A percentile compares a stretch with the other conserved stretches of the same genome.
These are phyloP conservation scores for Mortierella sp. DNA, from an alignment of 371 early-diverging fungal genomes.

Conservation along the genomic window DNA sequence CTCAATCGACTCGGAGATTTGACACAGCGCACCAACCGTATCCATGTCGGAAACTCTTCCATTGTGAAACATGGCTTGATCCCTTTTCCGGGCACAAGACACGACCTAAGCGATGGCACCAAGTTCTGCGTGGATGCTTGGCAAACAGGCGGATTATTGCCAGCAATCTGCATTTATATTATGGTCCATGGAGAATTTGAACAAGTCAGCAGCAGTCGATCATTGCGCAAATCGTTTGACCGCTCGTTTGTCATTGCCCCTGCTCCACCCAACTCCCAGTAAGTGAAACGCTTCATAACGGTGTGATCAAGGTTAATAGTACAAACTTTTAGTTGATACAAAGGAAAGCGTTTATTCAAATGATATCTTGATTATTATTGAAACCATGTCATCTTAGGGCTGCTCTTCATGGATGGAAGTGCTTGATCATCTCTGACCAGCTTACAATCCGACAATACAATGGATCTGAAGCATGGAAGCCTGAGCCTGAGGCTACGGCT, in stretches of 20 bases:
- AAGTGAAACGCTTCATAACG: not conserved
- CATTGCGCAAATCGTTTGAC: constrained; percentile 35
- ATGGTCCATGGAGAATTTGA: constrained; percentile 42
- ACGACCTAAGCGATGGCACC: constrained; percentile 34
- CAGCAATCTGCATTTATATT: constrained; percentile 35
- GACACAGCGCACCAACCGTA: constrained; percentile 7
- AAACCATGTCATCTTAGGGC: constrained; percentile 17
- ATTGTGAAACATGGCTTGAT: constrained; percentile 25
- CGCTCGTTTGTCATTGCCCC: constrained; percentile 38
- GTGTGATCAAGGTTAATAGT: not conserved
- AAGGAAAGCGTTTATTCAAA: not conserved
- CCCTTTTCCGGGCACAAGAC: constrained; percentile 24
- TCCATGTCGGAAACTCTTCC: constrained; percentile 24
- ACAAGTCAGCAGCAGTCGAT: constrained; percentile 11
- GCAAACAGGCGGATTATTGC: constrained; percentile 32
- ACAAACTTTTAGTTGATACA: not conserved
- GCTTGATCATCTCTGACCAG: constrained; percentile 42
- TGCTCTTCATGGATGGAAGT: constrained; percentile 30
- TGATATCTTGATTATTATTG: not conserved
- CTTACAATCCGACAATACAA: constrained; percentile 30
- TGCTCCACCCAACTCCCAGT: constrained; percentile 23
- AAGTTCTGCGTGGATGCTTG: constrained; percentile 43
- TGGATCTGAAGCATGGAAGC: constrained; percentile 34
- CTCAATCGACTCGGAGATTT: constrained; percentile 15
- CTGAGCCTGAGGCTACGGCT: constrained; percentile 13